Evolutionary conservation across 805 yeast genomes (phyloP), one percentile per base, ranked within the genome.

Genomic region (Teunomyces funiuensis): DNA sequence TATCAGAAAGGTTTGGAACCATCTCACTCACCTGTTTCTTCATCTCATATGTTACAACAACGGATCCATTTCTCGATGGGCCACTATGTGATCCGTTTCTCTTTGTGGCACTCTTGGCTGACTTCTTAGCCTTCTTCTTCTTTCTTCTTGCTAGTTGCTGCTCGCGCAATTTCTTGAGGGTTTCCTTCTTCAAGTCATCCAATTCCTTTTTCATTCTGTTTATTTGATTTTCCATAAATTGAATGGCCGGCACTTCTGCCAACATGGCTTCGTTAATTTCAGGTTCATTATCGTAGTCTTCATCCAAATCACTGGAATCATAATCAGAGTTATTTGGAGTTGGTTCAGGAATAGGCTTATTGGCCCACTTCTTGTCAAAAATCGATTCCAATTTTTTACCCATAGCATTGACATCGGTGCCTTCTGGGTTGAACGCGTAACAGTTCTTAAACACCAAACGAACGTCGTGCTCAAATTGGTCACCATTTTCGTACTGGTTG

Each of bases 361-460:
- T 89, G 17, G 80, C 76, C 97, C 98, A 91, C 61, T 82, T 83
- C 55, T 85, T 82, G 54, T 88, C 85, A 58, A 91, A 93, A 2
- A 86, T 77, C 19, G 82, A 83, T 64, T 93, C 97, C 42, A 93
- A 71, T 53, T 89, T 77, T 61, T 88, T 96, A 14, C 98, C 99
- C 95, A 93, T 85, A 76, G 80, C 77, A 62, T 90, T 88, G 27
- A 93, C 99, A 37, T 95, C 95, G 4, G 96, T 83, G n/a, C 97
- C 96, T 54, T 86, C 96, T 2, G 99, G 98, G 64, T 93, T 93
- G 70, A 91, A 93, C 11, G 76, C 73, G 61, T 88, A 93, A 67
- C 98, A 91, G 66, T 93, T 91, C 47, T 77, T 72, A 69, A 93
- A 90, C 44, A 93, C 86, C 46, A 89, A 74, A 43, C 88, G 75